Conservation (phyloP, 2,329 filamentous ascomycete species). For the Botrytis sinoallii region DNA sequence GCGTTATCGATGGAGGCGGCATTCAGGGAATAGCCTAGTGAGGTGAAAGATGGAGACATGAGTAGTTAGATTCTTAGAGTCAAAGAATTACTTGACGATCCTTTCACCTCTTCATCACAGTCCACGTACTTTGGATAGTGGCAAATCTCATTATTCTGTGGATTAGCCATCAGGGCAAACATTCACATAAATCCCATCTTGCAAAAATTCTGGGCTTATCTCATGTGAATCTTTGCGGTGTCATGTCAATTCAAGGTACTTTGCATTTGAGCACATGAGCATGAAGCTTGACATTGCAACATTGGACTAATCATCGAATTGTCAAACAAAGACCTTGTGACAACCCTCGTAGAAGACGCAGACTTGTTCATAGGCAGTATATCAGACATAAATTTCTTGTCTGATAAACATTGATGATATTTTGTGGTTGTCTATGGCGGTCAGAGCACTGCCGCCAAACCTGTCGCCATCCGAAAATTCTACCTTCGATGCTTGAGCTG, state of each 20-base stretch:
- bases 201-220: not conserved
- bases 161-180: not conserved
- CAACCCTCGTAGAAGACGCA: not conserved
- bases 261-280: not conserved
- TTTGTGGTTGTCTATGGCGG: not conserved
- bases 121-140: not conserved
- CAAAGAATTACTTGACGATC: not conserved
- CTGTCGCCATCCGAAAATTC: not conserved
- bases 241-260: not conserved
- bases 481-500: not conserved
- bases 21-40: not conserved
- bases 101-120: not conserved
- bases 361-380: not conserved
- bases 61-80: not conserved
- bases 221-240: not conserved
- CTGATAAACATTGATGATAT: not conserved
- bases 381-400: not conserved
- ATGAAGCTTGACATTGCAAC: not conserved
- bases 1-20: not conserved
- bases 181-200: not conserved
- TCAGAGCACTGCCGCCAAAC: not conserved
- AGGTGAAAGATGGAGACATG: not conserved
- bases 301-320: not conserved
- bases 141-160: not conserved
- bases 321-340: not conserved